Evolutionary conservation across 345 rosid genomes (phyloP).

Genomic region (Aethionema arabicum): DNA sequence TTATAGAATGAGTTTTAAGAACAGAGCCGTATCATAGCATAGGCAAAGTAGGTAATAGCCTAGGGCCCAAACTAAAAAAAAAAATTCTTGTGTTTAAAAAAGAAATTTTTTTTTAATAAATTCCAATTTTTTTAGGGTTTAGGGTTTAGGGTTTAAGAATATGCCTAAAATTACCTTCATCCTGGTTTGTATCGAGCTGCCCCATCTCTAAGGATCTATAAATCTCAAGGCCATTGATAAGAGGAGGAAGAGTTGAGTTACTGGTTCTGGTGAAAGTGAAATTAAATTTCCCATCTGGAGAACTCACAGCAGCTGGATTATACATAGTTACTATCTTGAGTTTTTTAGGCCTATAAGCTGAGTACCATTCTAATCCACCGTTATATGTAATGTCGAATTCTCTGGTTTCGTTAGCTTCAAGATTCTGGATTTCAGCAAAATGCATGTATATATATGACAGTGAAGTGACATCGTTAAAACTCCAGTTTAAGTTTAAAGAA

Average conservation of each 20-base stretch:
- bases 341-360: conserved; percentile 32
- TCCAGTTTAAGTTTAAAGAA: conserved; percentile 1
- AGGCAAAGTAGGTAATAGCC: too few relatives aligned
- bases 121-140: too few relatives aligned
- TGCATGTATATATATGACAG: conserved; percentile 43
- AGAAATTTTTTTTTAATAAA: background rate
- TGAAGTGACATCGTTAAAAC: too few relatives aligned
- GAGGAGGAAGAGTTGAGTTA: conserved; percentile 40
- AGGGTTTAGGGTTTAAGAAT: too few relatives aligned
- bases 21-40: too few relatives aligned
- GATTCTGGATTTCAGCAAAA: conserved; percentile 43
- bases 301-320: conserved; percentile 22
- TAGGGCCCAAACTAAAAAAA: too few relatives aligned
- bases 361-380: conserved; percentile 28
- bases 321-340: conserved; percentile 31
- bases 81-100: background rate
- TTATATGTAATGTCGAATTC: conserved; percentile 39
- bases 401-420: conserved; percentile 31
- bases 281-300: conserved; percentile 20
- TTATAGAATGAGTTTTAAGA: too few relatives aligned
- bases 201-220: too few relatives aligned
- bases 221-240: conserved; percentile 43
- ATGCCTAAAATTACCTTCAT: conserved; percentile 33
- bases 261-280: conserved; percentile 28
- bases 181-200: conserved; percentile 33